Base-by-base conservation (phyloP, 2,329 filamentous ascomycete species). In the Penicillium fuscoglaucum region DNA sequence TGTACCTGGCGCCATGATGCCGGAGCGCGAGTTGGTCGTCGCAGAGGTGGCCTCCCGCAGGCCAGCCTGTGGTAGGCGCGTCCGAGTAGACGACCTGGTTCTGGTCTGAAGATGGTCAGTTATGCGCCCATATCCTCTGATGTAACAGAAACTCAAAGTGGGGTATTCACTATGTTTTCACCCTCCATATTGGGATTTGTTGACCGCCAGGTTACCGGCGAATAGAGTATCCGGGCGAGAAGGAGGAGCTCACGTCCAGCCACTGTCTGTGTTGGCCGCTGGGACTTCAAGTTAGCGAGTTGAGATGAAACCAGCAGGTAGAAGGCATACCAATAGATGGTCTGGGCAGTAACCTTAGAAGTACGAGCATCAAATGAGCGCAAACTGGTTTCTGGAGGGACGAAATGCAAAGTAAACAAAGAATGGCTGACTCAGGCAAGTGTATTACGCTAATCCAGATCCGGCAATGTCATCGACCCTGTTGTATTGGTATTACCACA, bases 1-100 rank as follows among this genome's bases (percentile, higher is more conserved):
- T 17, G 74, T 72, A 19, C 75, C 72, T 24, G 77, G 75, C 12
- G 79, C 78, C 50, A 74, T 73, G 71, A 83, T 77, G 60, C 67
- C 72, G 1, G 74, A 75, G 52, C 71, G 71, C 40, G 83, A 81
- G 64, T 88, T 88, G 63, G 79, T 80, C 41, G 76, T 78, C 13
- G 82, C 77, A 5, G 79, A 74, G 31, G 77, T 81, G 71, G 85
- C 75, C 66, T 86, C 83, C 58, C 70, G 71, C 41, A 86, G 76
- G 15, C 72, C 69, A 12, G 61, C 63, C 41, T 70, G 68, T 10
- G 73, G 74, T 29, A 74, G 70, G 60, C 72, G 70, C 40, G 64
- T 68, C 24, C 68, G 71, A 60, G 65, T 67, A 9, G 63, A 61
- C 4, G 65, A 44, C 51, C 66, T 69, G 26, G 71, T 57, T 28